Base-by-base conservation (phyloP, 148 eudicot species). In the Rheum nobile region DNA sequence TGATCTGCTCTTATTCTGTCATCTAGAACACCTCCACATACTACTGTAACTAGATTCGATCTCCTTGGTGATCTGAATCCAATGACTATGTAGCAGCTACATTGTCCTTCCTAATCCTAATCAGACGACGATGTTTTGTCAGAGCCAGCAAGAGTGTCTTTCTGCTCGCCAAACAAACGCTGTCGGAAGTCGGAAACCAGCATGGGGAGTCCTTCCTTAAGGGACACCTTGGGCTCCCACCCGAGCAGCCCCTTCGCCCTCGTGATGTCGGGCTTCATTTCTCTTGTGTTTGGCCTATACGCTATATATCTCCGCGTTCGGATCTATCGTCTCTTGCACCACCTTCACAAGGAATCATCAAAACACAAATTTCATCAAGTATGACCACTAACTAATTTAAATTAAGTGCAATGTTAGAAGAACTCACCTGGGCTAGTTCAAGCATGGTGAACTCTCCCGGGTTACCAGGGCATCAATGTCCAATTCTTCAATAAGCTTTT, bases 391-490 rank as follows among this genome's bases (percentile, higher is more conserved):
- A n/a, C n/a, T n/a, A n/a, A n/a, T n/a, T n/a, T n/a, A n/a, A n/a
- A n/a, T n/a, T n/a, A 12, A n/a, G n/a, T n/a, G n/a, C n/a, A n/a
- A 63, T 26, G 37, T 26, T 4, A 17, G 6, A 17, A n/a, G 39
- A 67, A 67, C 37, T 67, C 26, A 50, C 98, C 96, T 95, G 83
- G 55, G 98, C 97, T 75, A 95, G 98, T 81, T 91, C 98, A 72
- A 95, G 92, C 98, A 94, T 94, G 82, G 98, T 94, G 79, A 94
- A 94, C 83, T 94, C 97, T 32, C 97, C 98, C 4, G 97, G 98
- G 75, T 94, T 91, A 26, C 98, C 97, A n/a, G n/a, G n/a, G n/a
- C n/a, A n/a, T n/a, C n/a, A n/a, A n/a, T n/a, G n/a, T n/a, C n/a
- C n/a, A n/a, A n/a, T n/a, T n/a, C n/a, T n/a, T n/a, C n/a, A n/a